Evolutionary conservation across 768 basidiomycete genomes (phyloP), one percentile per base, ranked within the genome.

Genomic region (Boletales sp.): DNA sequence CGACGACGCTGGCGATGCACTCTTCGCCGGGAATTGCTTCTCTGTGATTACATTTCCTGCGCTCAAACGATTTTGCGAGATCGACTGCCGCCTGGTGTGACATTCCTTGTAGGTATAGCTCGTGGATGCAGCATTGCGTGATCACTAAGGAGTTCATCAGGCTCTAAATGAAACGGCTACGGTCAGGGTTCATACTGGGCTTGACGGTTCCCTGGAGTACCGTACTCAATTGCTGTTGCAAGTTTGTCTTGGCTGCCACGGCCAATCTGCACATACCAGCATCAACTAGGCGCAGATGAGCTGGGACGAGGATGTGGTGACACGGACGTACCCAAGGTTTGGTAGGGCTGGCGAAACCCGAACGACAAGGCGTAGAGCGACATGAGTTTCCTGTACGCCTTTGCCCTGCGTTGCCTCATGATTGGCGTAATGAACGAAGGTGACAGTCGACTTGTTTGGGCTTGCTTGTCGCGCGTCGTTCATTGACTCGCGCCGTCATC

Each of bases 341-440:
- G 97, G 67, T 93, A 98, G 0, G 97, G 95, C 60, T 93, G 84
- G 40, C 93, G 75, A 68, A 97, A 98, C 7, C 88, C 88, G 68
- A 97, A 97, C 2, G 85, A 78, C 67, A 87, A 79, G 53, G 78
- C 81, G 66, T 97, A 97, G 43, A 94, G 72, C 14, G 83, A 78
- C 94, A 99, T 98, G 46, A 95, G 87, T 65, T 93, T 93, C 57
- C 87, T 82, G 71, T 97, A 97, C 1, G 86, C 81, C 70, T 99
- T 99, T 24, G 94, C 92, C 65, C 97, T 80, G 72, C 91, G 97
- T 72, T 97, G 92, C 48, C 94, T 78, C 97, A 99, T 99, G 34
- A 58, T 9, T 11, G 32, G 14, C 32, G 32, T 14, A 34, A 34
- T 10, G 31, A 34, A 10, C 32, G 14, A 14, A 14, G 8, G 8